Evolutionary conservation across 2,329 filamentous ascomycete genomes (phyloP), one percentile per base, ranked within the genome.

Genomic region (Epichloe gansuensis): DNA sequence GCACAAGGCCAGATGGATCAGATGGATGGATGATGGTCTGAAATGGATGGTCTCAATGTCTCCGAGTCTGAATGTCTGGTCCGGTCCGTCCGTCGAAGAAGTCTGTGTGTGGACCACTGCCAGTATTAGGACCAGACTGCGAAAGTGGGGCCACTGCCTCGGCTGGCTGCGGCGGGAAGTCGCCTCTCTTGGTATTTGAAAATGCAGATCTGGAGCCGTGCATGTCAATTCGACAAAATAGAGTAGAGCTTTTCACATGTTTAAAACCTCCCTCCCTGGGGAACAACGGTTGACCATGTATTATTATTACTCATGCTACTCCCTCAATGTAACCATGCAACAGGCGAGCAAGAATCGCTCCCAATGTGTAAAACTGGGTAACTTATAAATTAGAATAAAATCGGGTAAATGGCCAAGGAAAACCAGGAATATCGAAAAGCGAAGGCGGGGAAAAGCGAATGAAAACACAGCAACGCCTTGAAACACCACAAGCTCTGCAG

Each of bases 181-280:
- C 17, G 17, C 17, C 17, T 21, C 17, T 21, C 17, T 21, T 21
- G 17, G 17, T 21, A 21, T 21, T 21, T 21, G 17, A 21, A 21
- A 2, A 21, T 21, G 17, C 17, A 21, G 17, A 21, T 21, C 17
- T 21, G 17, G 17, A 21, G 57, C 62, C 25, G 62, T 64, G 42
- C 61, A 68, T 54, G 55, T 63, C 3, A 65, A 65, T 47, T 47
- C 63, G 58, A 58, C 57, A 11, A 46, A 36, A 5, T 55, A 40
- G 39, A 49, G 31, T 31, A 31, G 31, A 31, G 31, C 27, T 11
- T 31, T 31, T 31, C 31, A 31, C 31, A 31, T 31, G 8, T 31
- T 31, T 31, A 0, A 31, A 11, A 21, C 17, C 17, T 21, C 17
- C 8, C 3, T 31, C 3, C 8, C 31, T 11, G 8, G 31, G 31